Evolutionary conservation across 73 alveolate species (phyloP).

Genomic region (Diophrys sp.): DNA sequence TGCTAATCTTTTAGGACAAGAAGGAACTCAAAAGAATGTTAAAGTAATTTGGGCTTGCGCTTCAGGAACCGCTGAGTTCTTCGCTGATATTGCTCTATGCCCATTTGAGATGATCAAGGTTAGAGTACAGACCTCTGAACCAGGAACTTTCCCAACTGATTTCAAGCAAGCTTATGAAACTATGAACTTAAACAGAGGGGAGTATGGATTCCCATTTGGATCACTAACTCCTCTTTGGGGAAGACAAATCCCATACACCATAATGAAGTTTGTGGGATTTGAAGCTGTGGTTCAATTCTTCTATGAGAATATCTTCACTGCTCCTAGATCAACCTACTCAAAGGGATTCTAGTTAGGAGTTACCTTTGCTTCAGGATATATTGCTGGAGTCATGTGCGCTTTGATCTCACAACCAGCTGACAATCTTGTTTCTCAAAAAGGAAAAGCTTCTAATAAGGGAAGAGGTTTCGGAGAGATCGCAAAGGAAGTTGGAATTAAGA

Average conservation of each 20-base stretch:
- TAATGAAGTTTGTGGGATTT: conserved; percentile 83
- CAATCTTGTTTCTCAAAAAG: conserved; percentile 73
- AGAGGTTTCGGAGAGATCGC: conserved; percentile 45
- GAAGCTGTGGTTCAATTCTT: conserved; percentile 73
- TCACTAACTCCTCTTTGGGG: conserved; percentile 87
- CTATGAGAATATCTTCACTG: conserved; percentile 68
- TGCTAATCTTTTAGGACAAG: conserved; percentile 66
- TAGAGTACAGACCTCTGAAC: conserved; percentile 75
- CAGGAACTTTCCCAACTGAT: conserved; percentile 71
- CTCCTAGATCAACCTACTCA: conserved; percentile 59
- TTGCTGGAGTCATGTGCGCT: conserved; percentile 87
- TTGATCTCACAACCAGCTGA: conserved; percentile 85
- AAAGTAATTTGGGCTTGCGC: conserved; percentile 70
- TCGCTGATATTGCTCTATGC: conserved; percentile 81
- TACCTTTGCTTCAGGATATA: conserved; percentile 73
- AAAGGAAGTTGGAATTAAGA: conserved; percentile 67
- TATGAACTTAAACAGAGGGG: conserved; percentile 48
- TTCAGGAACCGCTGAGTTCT: conserved; percentile 84
- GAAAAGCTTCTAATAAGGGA: conserved; percentile 30
- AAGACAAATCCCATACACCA: conserved; percentile 90
- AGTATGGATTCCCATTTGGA: conserved; percentile 69
- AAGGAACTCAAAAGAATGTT: conserved; percentile 71
- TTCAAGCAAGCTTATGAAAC: conserved; percentile 40
- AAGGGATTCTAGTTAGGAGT: conserved; percentile 60
- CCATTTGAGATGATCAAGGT: conserved; percentile 86